Evolutionary conservation across 805 yeast genomes (phyloP).

Genomic region (Nakazawaea peltata): DNA sequence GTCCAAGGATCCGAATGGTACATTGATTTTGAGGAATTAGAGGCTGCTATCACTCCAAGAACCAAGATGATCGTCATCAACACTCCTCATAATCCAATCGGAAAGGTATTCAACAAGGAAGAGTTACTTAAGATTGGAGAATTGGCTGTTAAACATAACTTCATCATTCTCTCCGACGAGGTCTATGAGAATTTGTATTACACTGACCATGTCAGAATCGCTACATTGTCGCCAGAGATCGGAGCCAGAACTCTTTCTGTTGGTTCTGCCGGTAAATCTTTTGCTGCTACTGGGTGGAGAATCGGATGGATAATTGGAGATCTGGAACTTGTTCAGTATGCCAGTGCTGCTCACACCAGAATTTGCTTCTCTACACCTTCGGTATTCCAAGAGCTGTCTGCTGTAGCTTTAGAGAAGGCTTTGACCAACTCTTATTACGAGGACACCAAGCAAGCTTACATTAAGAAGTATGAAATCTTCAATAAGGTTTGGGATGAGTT

Average conservation of each 20-base stretch:
- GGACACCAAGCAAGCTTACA: slow-evolving; percentile 58
- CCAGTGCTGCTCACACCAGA: slow-evolving; percentile 85
- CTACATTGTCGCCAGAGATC: slow-evolving; percentile 74
- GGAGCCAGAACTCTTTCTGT: slow-evolving; percentile 77
- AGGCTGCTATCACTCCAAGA: slow-evolving; percentile 57
- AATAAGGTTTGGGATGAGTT: slow-evolving; percentile 77
- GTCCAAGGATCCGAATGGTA: slow-evolving; percentile 85
- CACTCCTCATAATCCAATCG: slow-evolving; percentile 95
- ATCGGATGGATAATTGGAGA: slow-evolving; percentile 94
- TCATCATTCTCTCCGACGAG: slow-evolving; percentile 83
- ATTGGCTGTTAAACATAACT: slow-evolving; percentile 77
- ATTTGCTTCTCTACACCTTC: slow-evolving; percentile 89
- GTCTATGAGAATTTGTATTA: slow-evolving; percentile 90
- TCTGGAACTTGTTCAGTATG: slow-evolving; percentile 72
- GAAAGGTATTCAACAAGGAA: slow-evolving; percentile 73
- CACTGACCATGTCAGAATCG: slow-evolving; percentile 69
- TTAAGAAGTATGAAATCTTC: slow-evolving; percentile 64
- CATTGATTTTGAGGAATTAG: slow-evolving; percentile 71
- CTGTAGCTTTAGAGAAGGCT: slow-evolving; percentile 66
- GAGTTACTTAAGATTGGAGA: slow-evolving; percentile 75
- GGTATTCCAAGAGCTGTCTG: slow-evolving; percentile 88
- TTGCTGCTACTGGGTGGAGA: slow-evolving; percentile 99
- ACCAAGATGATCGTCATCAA: slow-evolving; percentile 86
- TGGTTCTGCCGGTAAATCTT: slow-evolving; percentile 96
- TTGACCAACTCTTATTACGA: slow-evolving; percentile 58